Evolutionary conservation across 257 asterid species (phyloP).

Genomic region (Solanum piurae): DNA sequence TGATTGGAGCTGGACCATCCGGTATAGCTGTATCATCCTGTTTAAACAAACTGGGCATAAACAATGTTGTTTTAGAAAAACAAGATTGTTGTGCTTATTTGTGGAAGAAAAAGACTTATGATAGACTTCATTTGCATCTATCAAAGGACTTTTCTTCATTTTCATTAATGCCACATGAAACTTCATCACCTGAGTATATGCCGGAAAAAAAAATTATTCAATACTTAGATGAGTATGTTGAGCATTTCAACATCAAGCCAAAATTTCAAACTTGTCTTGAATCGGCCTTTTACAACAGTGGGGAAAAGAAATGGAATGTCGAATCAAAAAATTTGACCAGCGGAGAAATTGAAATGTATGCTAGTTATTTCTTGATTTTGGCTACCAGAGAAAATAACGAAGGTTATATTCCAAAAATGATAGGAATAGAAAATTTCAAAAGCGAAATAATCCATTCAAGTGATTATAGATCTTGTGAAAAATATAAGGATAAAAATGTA

Average conservation of each 20-base stretch:
- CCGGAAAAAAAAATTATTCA: conserved; percentile 18
- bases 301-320: conserved; percentile 4
- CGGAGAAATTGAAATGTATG: conserved; percentile 7
- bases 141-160: conserved; percentile 26
- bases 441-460: too few species aligned
- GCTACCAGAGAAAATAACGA: conserved; percentile 29
- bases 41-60: too few species aligned
- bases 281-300: conserved; percentile 8
- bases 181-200: conserved; percentile 24
- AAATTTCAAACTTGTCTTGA: background rate
- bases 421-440: background rate
- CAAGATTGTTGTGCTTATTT: too few species aligned
- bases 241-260: conserved; percentile 13
- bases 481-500: conserved; percentile 2
- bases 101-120: too few species aligned
- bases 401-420: background rate
- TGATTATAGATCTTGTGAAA: too few species aligned
- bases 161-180: conserved; percentile 29
- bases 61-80: too few species aligned
- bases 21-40: too few species aligned
- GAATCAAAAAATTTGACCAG: background rate
- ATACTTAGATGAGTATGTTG: conserved; percentile 28
- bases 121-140: too few species aligned
- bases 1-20: too few species aligned
- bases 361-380: conserved; percentile 5